These are phyloP conservation scores for Endocladia muricata DNA, from an alignment of 31 red algal species.

Conservation along the genomic window DNA sequence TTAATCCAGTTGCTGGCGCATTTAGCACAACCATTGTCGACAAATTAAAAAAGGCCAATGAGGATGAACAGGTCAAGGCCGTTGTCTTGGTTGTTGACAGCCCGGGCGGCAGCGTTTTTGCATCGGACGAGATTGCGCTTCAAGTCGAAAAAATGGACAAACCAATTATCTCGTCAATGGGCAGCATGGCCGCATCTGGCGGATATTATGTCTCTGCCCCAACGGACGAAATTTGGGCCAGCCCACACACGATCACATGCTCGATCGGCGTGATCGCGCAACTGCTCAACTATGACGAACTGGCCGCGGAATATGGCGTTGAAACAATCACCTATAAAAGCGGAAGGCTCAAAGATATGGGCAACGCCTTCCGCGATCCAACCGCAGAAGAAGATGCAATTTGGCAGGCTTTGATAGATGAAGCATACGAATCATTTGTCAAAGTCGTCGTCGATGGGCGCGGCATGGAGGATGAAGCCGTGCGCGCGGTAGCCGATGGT, in stretches of 20 bases:
- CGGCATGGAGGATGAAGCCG: slow-evolving; percentile 34
- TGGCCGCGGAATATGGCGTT: slow-evolving; percentile 82
- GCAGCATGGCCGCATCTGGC: slow-evolving; percentile 80
- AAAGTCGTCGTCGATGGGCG: slow-evolving; percentile 73
- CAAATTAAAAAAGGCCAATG: no score
- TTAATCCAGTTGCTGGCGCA: no score
- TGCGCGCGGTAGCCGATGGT: slow-evolving; percentile 74
- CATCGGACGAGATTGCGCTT: slow-evolving; percentile 76
- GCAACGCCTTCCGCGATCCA: slow-evolving; percentile 23
- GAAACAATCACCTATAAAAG: slow-evolving; percentile 61
- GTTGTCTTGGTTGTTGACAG: slow-evolving; percentile 87
- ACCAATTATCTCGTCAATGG: slow-evolving; percentile 87
- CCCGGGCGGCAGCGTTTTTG: slow-evolving; percentile 82
- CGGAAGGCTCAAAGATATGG: slow-evolving; percentile 66
- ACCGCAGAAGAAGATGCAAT: no score
- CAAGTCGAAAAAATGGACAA: slow-evolving; percentile 70
- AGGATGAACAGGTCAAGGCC: slow-evolving; percentile 70
- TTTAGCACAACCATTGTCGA: no score
- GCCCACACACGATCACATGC: slow-evolving; percentile 83
- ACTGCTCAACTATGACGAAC: slow-evolving; percentile 41
- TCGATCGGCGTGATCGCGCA: slow-evolving; percentile 87
- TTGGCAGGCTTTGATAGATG: slow-evolving; percentile 73
- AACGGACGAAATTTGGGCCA: slow-evolving; percentile 73
- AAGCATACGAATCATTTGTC: slow-evolving; percentile 76
- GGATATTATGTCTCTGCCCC: slow-evolving; percentile 91